These are phyloP conservation scores for Aphanomyces invadans DNA, from an alignment of 352 stramenopile genomes.

Conservation along the genomic window DNA sequence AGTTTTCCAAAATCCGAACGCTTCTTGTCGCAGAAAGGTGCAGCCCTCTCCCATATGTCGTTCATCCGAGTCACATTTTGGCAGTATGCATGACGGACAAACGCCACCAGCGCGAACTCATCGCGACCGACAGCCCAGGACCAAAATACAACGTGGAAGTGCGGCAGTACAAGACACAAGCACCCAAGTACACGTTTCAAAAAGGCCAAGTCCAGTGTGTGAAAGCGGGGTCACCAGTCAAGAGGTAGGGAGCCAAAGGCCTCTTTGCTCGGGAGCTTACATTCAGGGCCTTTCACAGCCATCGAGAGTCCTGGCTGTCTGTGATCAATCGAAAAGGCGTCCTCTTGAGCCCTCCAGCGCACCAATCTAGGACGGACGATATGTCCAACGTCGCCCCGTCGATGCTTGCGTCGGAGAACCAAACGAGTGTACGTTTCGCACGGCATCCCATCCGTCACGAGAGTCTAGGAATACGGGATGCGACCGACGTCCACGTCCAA, in stretches of 20 bases:
- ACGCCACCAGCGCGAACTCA: constrained; percentile 63
- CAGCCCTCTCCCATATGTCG: background rate
- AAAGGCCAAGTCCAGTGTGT: constrained; percentile 46
- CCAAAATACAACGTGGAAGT: constrained; percentile 77
- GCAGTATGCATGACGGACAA: constrained; percentile 57
- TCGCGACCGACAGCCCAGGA: constrained; percentile 63
- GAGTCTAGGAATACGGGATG: constrained; percentile 1
- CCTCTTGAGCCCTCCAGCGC: constrained; percentile 55
- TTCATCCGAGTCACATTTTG: background rate
- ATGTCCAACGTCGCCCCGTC: background rate
- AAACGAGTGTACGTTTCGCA: constrained; percentile 15
- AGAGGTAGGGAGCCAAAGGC: constrained; percentile 30
- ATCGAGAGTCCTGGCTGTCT: constrained; percentile 69
- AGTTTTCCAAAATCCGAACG: constrained; percentile 72
- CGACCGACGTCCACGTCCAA: constrained; percentile 19
- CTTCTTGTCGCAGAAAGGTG: constrained; percentile 78
- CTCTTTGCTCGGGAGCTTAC: background rate
- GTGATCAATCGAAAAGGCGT: constrained; percentile 79
- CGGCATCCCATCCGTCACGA: no score
- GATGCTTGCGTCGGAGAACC: constrained; percentile 15
- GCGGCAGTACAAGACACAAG: constrained; percentile 41
- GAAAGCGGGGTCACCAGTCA: constrained; percentile 43
- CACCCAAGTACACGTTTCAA: constrained; percentile 57
- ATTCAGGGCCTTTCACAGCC: background rate
- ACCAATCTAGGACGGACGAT: constrained; percentile 3